These are phyloP conservation scores for Moringa oleifera DNA, from an alignment of 345 rosid species.

Conservation along the genomic window DNA sequence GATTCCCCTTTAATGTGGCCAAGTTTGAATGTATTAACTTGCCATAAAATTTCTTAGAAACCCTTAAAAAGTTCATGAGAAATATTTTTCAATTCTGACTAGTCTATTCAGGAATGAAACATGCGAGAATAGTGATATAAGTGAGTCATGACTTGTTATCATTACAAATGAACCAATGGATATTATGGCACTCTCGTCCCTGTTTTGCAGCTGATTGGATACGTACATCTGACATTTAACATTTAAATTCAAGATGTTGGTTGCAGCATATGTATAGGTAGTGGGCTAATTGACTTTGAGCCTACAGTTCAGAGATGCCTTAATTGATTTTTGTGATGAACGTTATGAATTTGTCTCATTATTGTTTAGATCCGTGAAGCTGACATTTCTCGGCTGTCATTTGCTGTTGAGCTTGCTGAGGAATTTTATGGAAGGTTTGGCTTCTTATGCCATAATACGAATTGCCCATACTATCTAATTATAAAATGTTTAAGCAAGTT, in stretches of 20 bases:
- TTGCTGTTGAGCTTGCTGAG: constrained; percentile 99
- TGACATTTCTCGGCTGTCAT: constrained; percentile 94
- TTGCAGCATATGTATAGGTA: constrained; percentile 4
- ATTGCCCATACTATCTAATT: constrained; percentile 13
- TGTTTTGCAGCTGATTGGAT: too few relatives aligned
- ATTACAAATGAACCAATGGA: too few relatives aligned
- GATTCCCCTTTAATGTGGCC: too few relatives aligned
- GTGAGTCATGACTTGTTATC: too few relatives aligned
- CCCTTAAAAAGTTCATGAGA: too few relatives aligned
- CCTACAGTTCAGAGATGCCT: constrained; percentile 3
- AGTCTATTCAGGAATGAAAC: too few relatives aligned
- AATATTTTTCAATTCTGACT: too few relatives aligned
- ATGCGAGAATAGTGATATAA: too few relatives aligned
- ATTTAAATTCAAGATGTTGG: neutral
- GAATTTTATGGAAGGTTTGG: constrained; percentile 97
- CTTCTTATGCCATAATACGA: constrained; percentile 11
- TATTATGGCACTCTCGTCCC: too few relatives aligned
- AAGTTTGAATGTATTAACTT: too few relatives aligned
- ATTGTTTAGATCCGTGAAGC: constrained; percentile 87
- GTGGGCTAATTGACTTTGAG: constrained; percentile 4
- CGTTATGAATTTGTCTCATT: constrained; percentile 11
- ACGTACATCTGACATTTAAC: too few relatives aligned
- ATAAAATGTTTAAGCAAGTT: neutral
- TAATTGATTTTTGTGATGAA: constrained; percentile 10
- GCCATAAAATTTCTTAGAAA: too few relatives aligned